These are phyloP conservation scores for Morella rubra DNA, from an alignment of 306 rosid species.

Conservation along the genomic window DNA sequence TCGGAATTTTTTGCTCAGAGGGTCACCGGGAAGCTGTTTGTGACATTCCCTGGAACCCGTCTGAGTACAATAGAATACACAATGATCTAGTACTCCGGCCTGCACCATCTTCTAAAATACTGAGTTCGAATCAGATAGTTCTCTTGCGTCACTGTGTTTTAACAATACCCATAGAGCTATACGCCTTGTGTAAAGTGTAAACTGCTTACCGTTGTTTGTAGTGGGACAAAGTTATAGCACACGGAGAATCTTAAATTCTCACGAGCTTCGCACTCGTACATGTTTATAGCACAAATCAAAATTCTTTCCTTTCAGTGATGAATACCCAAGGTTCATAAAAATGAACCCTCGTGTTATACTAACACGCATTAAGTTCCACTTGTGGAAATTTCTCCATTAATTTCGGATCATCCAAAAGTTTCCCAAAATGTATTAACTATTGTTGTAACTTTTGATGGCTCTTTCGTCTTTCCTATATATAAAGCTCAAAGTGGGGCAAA, in stretches of 20 bases:
- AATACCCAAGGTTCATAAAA: no score
- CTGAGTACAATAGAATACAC: background rate
- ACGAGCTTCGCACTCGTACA: no score
- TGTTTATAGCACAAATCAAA: no score
- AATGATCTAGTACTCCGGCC: slow-evolving; percentile 9
- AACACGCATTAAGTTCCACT: no score
- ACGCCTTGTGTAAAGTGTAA: background rate
- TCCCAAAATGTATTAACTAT: no score
- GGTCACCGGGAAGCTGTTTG: background rate
- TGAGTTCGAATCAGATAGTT: background rate
- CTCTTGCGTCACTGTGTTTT: background rate
- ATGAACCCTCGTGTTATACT: no score
- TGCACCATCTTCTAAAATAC: slow-evolving; percentile 2
- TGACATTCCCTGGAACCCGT: slow-evolving; percentile 1
- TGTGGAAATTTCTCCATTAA: no score
- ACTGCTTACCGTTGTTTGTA: background rate
- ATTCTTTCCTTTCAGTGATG: no score
- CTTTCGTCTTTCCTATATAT: no score
- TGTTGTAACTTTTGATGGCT: no score
- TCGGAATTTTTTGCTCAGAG: background rate
- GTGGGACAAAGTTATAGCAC: background rate
- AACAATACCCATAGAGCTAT: background rate
- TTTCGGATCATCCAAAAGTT: no score
- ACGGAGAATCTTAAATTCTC: background rate
- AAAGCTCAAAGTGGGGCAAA: no score